phyloP scores from a whole-genome alignment of 768 basidiomycete species.

The Myochromella boudieri region DNA sequence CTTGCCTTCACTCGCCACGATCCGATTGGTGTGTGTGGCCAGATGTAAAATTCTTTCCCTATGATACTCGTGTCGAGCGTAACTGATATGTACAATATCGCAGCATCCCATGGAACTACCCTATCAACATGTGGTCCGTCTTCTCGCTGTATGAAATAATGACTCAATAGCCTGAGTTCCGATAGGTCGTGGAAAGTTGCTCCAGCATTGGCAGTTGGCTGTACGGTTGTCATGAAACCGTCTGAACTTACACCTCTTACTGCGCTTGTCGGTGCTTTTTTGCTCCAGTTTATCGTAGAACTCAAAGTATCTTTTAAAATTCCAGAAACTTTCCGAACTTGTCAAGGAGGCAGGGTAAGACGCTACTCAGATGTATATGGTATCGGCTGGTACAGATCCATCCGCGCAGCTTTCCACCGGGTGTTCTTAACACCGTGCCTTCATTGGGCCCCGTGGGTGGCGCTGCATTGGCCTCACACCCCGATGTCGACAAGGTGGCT shows the following conservation, averaged over 20 bases:
- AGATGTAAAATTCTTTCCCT: slow-evolving; percentile 59
- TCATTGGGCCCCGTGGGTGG: slow-evolving; percentile 83
- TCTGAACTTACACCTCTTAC: slow-evolving; percentile 86
- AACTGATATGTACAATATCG: background rate
- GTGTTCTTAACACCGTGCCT: slow-evolving; percentile 87
- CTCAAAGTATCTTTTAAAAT: slow-evolving; percentile 3
- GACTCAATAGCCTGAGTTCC: slow-evolving; percentile 3
- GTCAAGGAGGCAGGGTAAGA: slow-evolving; percentile 80
- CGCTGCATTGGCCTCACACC: slow-evolving; percentile 79
- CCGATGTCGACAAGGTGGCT: slow-evolving; percentile 89
- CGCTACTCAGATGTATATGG: background rate
- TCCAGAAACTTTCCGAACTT: slow-evolving; percentile 79
- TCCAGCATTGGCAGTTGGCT: slow-evolving; percentile 88
- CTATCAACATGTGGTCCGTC: slow-evolving; percentile 78
- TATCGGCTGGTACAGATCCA: background rate
- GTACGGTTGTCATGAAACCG: slow-evolving; percentile 94
- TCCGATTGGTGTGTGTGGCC: slow-evolving; percentile 92
- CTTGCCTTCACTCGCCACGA: slow-evolving; percentile 86
- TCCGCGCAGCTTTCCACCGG: slow-evolving; percentile 73
- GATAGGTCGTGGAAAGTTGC: slow-evolving; percentile 88
- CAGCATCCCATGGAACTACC: slow-evolving; percentile 94
- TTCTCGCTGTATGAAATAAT: background rate
- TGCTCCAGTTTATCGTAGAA: background rate
- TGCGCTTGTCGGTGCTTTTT: slow-evolving; percentile 55
- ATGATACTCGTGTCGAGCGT: slow-evolving; percentile 1